These are phyloP conservation scores for Areca catechu DNA, from an alignment of 176 grass and related monocot species.

Conservation along the genomic window DNA sequence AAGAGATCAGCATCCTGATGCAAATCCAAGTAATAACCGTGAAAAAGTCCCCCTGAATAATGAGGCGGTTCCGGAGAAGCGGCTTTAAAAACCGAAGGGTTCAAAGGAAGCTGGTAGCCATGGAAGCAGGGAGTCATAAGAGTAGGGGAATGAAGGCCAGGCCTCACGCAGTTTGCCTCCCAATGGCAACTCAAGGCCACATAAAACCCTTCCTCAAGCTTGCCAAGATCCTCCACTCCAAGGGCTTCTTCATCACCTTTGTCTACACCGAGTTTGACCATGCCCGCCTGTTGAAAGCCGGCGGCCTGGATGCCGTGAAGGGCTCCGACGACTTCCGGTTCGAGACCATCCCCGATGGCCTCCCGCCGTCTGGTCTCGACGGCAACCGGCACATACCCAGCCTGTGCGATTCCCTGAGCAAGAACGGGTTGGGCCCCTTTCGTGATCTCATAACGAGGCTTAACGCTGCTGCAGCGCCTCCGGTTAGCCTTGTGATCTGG, in stretches of 20 bases:
- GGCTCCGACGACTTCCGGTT: conserved; percentile 17
- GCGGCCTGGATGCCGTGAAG: neutral
- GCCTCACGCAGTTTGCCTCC: too few species aligned
- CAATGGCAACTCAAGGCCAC: too few species aligned
- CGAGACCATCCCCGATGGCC: conserved; percentile 26
- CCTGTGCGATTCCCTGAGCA: too few species aligned
- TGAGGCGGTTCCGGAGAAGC: too few species aligned
- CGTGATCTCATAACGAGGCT: conserved; percentile 15
- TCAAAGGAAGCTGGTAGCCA: too few species aligned
- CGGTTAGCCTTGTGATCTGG: conserved; percentile 21
- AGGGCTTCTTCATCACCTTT: conserved; percentile 26
- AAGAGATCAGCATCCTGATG: too few species aligned
- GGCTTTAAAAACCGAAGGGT: too few species aligned
- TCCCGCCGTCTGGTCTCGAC: conserved; percentile 7
- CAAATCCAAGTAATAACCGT: too few species aligned
- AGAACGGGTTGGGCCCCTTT: conserved; percentile 5
- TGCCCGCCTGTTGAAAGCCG: neutral
- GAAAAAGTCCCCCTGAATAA: too few species aligned
- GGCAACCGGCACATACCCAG: neutral
- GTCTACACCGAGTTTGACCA: conserved; percentile 22
- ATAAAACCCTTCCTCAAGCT: conserved; percentile 1
- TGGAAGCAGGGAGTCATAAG: too few species aligned
- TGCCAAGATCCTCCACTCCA: conserved; percentile 18
- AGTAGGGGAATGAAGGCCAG: too few species aligned
- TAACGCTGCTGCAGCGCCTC: conserved; percentile 1